These are phyloP conservation scores for Scytalidium lignicola DNA, from an alignment of 2,329 filamentous ascomycete species.

Conservation along the genomic window DNA sequence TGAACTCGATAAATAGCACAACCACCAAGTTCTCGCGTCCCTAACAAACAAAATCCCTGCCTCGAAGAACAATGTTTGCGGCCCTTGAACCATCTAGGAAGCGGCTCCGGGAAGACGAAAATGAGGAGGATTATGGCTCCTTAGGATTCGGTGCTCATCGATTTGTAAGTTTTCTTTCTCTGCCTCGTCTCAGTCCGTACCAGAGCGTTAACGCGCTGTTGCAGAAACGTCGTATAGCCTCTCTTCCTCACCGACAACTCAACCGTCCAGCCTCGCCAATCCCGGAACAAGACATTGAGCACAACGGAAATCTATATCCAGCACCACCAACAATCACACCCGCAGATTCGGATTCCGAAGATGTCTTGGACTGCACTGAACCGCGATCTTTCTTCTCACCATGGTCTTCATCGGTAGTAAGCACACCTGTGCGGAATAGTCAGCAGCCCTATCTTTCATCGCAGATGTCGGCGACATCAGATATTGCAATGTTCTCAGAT, in stretches of 20 bases:
- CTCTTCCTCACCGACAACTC: constrained; percentile 21
- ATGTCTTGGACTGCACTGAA: constrained; percentile 15
- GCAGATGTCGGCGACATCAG: constrained; percentile 21
- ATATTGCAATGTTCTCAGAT: constrained; percentile 19
- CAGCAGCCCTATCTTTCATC: constrained; percentile 14
- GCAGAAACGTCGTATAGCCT: constrained; percentile 27
- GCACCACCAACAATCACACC: constrained; percentile 26
- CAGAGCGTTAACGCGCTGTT: constrained; percentile 5
- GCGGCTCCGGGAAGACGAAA: constrained; percentile 23
- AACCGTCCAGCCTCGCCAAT: constrained; percentile 12
- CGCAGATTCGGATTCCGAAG: constrained; percentile 25
- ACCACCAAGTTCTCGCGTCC: background rate
- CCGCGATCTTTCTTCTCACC: constrained; percentile 21
- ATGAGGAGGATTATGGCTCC: constrained; percentile 9
- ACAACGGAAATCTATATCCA: constrained; percentile 16
- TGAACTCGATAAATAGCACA: background rate
- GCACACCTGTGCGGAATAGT: constrained; percentile 9
- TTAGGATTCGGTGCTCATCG: constrained; percentile 27
- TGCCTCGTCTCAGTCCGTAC: background rate
- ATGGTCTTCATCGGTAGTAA: constrained; percentile 12
- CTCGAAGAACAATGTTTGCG: constrained; percentile 15
- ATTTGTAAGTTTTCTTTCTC: constrained; percentile 16
- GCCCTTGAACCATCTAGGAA: constrained; percentile 18
- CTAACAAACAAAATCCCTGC: constrained; percentile 10
- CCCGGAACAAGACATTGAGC: constrained; percentile 10